Evolutionary conservation across 2,329 filamentous ascomycete species (phyloP).

Genomic region (Zymoseptoria passerinii): DNA sequence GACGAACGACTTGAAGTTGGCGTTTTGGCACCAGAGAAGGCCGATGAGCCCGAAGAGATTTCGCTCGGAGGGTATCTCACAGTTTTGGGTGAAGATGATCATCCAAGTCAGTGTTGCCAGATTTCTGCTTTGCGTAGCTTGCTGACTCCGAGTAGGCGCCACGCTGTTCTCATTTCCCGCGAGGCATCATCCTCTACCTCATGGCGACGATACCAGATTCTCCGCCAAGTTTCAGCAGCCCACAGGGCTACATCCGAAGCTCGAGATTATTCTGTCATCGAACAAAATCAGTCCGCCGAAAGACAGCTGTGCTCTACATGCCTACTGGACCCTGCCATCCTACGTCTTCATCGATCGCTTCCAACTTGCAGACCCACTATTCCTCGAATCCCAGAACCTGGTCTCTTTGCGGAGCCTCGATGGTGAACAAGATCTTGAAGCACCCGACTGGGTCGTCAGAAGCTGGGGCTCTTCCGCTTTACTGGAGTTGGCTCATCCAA

Average conservation of each 20-base stretch:
- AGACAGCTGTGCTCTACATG: conserved; percentile 62
- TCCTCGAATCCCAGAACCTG: conserved; percentile 74
- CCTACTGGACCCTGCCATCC: conserved; percentile 75
- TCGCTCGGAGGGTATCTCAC: conserved; percentile 70
- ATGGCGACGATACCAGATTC: conserved; percentile 30
- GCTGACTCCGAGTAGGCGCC: conserved; percentile 44
- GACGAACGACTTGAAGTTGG: conserved; percentile 62
- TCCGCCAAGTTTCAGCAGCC: conserved; percentile 58
- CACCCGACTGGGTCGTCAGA: conserved; percentile 68
- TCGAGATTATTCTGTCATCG: conserved; percentile 58
- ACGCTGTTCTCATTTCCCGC: conserved; percentile 78
- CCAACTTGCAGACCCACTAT: conserved; percentile 67
- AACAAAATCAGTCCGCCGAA: conserved; percentile 40
- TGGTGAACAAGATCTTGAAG: conserved; percentile 80
- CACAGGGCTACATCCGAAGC: conserved; percentile 73
- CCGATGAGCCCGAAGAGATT: conserved; percentile 61
- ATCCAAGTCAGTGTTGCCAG: conserved; percentile 46
- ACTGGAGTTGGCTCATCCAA: conserved; percentile 54
- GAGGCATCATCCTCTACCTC: conserved; percentile 56
- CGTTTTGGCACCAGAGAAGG: conserved; percentile 58
- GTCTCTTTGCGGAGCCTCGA: conserved; percentile 58
- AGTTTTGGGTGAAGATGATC: conserved; percentile 65
- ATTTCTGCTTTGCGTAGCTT: neutral
- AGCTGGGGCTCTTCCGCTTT: conserved; percentile 74
- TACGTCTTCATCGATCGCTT: conserved; percentile 80